Base-by-base conservation (phyloP, 148 eudicot species). In the Cornus controversa region DNA sequence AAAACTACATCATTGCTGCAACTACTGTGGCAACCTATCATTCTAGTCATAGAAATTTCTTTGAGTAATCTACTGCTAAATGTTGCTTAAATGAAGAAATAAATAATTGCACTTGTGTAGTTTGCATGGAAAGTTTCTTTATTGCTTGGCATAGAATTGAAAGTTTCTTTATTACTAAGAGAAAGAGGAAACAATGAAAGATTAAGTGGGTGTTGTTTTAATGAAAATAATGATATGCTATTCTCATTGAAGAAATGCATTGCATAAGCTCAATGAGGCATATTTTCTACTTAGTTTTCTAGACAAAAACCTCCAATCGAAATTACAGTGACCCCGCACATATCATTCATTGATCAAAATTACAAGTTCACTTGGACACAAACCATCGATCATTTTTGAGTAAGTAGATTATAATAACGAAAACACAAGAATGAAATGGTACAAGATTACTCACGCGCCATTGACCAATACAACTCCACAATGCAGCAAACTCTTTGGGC, bases 401-500 rank as follows among this genome's bases (percentile, higher is more conserved):
- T n/a, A 22, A 18, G 0, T 60, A n/a, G 18, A 60, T 60, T 57
- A 3, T 3, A n/a, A 54, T 54, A 10, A 29, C 3, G 42, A 42
- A 13, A 16, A 66, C 26, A 58, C 1, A 67, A 26, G 16, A 57
- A 18, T 45, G 18, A 60, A 66, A 29, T 3, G 20, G 64, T 6
- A n/a, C 2, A 40, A 36, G 13, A 75, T 26, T 71, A 85, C 97
- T 86, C 85, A 92, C 97, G 70, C 91, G 92, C 97, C 94, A 92
- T 82, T 91, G 86, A 79, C 93, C 91, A 29, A 92, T 87, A 80
- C 94, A 90, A 70, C 86, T 88, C 94, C 97, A 92, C 71, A 92
- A 71, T 58, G 87, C 90, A 47, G 90, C 89, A 76, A 92, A 92
- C 83, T 89, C 97, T 67, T 73, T 79, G 3, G 92, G 91, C 58